These are phyloP conservation scores for Arachis stenosperma DNA, from an alignment of 306 rosid genomes.

Conservation along the genomic window DNA sequence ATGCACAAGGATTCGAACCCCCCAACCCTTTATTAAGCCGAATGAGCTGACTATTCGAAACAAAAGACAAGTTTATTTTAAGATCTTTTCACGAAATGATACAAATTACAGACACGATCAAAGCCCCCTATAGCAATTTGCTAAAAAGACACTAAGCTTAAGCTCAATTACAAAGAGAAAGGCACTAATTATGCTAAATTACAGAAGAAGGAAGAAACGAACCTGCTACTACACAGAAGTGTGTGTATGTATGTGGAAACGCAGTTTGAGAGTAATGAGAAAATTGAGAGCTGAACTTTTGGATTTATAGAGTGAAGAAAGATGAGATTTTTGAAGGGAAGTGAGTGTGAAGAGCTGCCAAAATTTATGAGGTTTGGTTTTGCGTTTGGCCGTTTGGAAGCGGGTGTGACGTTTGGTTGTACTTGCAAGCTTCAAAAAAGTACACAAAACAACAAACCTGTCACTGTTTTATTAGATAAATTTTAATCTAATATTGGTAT, in stretches of 20 bases:
- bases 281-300: not conserved
- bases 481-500: too few species aligned
- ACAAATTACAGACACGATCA: not conserved
- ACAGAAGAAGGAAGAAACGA: not conserved
- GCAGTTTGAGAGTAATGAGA: not conserved
- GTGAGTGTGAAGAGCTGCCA: not conserved
- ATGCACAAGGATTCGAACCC: not conserved
- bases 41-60: too few species aligned
- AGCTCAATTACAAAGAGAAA: not conserved
- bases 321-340: not conserved
- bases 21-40: not conserved
- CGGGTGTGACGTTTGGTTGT: too few species aligned
- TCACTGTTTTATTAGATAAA: too few species aligned
- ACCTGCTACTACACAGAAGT: not conserved
- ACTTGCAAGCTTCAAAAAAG: too few species aligned
- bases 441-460: too few species aligned
- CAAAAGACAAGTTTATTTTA: too few species aligned
- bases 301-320: not conserved
- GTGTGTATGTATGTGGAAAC: not conserved
- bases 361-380: too few species aligned
- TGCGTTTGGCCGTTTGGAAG: too few species aligned
- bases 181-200: too few species aligned
- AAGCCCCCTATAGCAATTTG: not conserved
- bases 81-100: too few species aligned
- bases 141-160: not conserved